Evolutionary conservation across 805 yeast species (phyloP), one percentile per base, ranked within the genome.

Genomic region (Isabelozyma heimii): DNA sequence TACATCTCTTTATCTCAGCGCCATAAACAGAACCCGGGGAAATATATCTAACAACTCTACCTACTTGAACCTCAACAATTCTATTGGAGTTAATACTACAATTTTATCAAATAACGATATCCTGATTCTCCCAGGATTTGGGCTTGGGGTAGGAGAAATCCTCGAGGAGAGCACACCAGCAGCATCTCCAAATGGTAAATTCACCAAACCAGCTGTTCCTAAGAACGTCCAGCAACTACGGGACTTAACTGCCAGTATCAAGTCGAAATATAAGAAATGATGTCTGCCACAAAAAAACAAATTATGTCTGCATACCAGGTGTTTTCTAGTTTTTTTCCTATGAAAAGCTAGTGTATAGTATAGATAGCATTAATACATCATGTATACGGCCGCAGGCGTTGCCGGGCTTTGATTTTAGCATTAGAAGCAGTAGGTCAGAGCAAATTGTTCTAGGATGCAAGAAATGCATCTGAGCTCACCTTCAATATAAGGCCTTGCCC

Each of bases 121-220:
- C 5, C 68, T 76, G 8, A 61, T 66, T 10, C 53, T 73, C 39
- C 59, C 66, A 10, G 24, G 37, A 4, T 42, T 42, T 42, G 69
- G 69, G 8, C 63, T 68, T 52, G 75, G 71, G 6, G 61, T 59
- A 40, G 75, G 74, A 5, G 35, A 30, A 3, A 63, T 71, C 2
- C 51, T 69, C 1, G 75, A 67, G 47, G 75, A 68, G 46, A 70
- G 75, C 47, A 67, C 75, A 0, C 76, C 75, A 4, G 55, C 56
- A 37, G 60, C 56, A 8, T 63, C 74, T 2, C 73, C 70, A 3
- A 55, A 53, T 30, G 45, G 49, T 13, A 56, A 57, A 20, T 44
- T 46, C 47, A 28, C 50, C n/a, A 37, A 40, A 28, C 48, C 49
- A 14, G 45, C 46, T 37, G 39, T 40, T 15, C 53, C 60, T 40